Percentiles rank a stretch among this genome's conserved stretches.
Conservation (phyloP, 2,329 filamentous ascomycete genomes). For the Aspergillus sp. region DNA sequence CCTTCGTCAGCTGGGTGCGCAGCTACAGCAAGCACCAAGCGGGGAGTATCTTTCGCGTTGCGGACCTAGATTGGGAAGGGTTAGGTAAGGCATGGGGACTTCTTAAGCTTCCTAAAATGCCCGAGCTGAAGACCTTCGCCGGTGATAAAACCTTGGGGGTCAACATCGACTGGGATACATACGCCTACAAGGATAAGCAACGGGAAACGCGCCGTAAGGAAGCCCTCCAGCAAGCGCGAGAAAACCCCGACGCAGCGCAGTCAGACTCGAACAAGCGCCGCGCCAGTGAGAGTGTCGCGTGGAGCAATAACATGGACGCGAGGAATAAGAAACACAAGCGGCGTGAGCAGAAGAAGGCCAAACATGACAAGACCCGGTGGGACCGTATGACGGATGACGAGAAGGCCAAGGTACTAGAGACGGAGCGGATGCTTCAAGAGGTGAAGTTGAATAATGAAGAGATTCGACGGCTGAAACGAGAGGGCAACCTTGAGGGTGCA, state of each 20-base stretch:
- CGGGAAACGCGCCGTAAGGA: constrained; percentile 58
- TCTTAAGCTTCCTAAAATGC: constrained; percentile 84
- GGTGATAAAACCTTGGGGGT: constrained; percentile 58
- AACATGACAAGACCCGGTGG: constrained; percentile 55
- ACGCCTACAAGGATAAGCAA: constrained; percentile 62
- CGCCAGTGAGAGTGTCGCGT: constrained; percentile 57
- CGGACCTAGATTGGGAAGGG: constrained; percentile 77
- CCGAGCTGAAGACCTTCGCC: constrained; percentile 68
- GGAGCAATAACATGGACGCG: constrained; percentile 62
- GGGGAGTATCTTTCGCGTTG: constrained; percentile 76
- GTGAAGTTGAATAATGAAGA: constrained; percentile 52
- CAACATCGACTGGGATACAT: constrained; percentile 53
- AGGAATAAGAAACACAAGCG: constrained; percentile 55
- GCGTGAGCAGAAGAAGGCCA: constrained; percentile 57
- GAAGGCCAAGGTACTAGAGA: constrained; percentile 53
- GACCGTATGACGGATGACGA: constrained; percentile 64
- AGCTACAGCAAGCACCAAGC: constrained; percentile 88
- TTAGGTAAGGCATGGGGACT: constrained; percentile 78
- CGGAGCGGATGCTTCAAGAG: constrained; percentile 56
- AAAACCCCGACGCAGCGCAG: constrained; percentile 28
- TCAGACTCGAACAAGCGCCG: constrained; percentile 44
- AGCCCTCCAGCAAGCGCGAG: constrained; percentile 44
- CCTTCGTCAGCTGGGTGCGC: constrained; percentile 87
- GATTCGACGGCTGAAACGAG: constrained; percentile 12
- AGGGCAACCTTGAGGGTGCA: constrained; percentile 4